Evolutionary conservation across 1,284 basidiomycete genomes (phyloP).

Genomic region (Pascua sp.): DNA sequence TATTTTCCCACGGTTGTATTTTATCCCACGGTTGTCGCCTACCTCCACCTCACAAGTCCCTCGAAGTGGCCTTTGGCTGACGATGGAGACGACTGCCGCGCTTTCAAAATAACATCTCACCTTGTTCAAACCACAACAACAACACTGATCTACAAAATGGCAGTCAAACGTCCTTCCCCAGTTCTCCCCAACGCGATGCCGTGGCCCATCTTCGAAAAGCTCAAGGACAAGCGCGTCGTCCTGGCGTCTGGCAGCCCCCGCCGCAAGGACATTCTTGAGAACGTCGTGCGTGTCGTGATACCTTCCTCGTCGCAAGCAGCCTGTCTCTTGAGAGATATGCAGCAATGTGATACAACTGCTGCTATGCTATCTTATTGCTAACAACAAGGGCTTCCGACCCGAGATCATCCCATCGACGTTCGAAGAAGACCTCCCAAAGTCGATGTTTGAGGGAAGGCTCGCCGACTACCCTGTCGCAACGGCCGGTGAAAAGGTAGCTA

Average conservation of each 20-base stretch:
- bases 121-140: neutral
- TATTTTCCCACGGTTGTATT: constrained; percentile 6
- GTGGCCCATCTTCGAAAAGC: constrained; percentile 66
- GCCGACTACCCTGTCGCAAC: constrained; percentile 94
- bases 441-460: constrained; percentile 64
- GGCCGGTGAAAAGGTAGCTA: constrained; percentile 70
- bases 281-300: constrained; percentile 59
- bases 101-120: too few species aligned
- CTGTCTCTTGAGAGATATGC: too few species aligned
- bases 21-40: neutral
- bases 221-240: constrained; percentile 67
- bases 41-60: neutral
- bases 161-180: constrained; percentile 26
- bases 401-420: constrained; percentile 88
- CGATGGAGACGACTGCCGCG: too few species aligned
- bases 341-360: neutral
- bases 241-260: constrained; percentile 83
- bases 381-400: constrained; percentile 71
- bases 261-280: constrained; percentile 76
- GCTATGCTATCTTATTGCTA: neutral
- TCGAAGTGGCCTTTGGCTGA: neutral
- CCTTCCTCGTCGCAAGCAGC: too few species aligned
- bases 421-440: constrained; percentile 70
- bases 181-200: constrained; percentile 70
- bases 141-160: constrained; percentile 1